Evolutionary conservation across 345 rosid genomes (phyloP).

Genomic region (Nasturtium officinale): DNA sequence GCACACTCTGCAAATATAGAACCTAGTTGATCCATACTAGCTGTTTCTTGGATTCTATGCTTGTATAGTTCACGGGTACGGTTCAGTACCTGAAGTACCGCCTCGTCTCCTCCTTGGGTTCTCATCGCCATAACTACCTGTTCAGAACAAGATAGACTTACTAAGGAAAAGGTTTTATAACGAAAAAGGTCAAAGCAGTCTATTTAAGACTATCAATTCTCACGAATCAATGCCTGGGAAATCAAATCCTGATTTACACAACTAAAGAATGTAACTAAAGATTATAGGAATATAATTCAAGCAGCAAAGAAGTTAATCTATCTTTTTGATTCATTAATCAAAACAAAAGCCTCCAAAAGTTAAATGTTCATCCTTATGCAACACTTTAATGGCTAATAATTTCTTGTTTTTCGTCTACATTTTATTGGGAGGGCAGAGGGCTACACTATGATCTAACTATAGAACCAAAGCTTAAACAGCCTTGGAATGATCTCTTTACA

Average conservation of each 20-base stretch:
- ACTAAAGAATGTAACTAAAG: too few species aligned
- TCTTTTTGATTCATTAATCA: conserved; percentile 3
- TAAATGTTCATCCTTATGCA: neutral
- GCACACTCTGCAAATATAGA: conserved; percentile 91
- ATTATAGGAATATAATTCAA: neutral
- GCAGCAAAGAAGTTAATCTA: neutral
- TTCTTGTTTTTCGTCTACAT: neutral
- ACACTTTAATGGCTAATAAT: neutral
- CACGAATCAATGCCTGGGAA: too few species aligned
- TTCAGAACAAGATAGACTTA: conserved; percentile 21
- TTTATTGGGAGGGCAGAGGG: neutral
- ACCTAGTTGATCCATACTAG: conserved; percentile 77
- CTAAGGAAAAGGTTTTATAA: conserved; percentile 13
- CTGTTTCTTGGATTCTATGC: conserved; percentile 54
- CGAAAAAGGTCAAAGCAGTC: neutral
- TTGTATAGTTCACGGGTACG: conserved; percentile 79
- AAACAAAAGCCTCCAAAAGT: neutral
- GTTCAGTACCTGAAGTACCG: conserved; percentile 61
- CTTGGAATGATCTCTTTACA: too few species aligned
- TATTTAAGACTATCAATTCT: too few species aligned
- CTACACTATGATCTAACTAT: neutral
- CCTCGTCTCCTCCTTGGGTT: conserved; percentile 76
- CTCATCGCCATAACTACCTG: conserved; percentile 85
- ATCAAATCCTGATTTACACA: too few species aligned
- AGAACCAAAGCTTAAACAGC: too few species aligned